phyloP scores from a whole-genome alignment of 176 grass and related monocot genomes.

The Pontederia paniculata region DNA sequence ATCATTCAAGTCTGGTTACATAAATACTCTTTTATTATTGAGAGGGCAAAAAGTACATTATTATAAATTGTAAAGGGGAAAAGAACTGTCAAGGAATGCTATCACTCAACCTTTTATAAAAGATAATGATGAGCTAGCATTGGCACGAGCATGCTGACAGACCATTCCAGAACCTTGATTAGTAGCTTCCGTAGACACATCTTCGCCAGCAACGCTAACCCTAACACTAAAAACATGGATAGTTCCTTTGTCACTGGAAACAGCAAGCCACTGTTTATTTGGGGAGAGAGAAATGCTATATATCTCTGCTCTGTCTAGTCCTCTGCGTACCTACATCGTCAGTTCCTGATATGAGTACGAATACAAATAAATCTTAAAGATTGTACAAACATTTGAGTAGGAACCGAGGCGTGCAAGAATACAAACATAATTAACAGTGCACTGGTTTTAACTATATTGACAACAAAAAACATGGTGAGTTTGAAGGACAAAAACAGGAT shows the following conservation, averaged over 20 bases:
- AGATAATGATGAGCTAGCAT: constrained; percentile 67
- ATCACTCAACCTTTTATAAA: constrained; percentile 65
- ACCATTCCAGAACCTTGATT: constrained; percentile 46
- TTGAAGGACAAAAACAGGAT: no score
- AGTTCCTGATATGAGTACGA: constrained; percentile 6
- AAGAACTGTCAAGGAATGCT: constrained; percentile 2
- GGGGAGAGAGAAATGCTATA: constrained; percentile 69
- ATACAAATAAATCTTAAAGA: no score
- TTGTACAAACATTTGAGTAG: no score
- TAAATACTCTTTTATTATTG: no score
- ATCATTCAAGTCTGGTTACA: not conserved
- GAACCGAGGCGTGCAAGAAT: no score
- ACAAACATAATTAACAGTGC: no score
- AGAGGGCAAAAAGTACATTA: no score
- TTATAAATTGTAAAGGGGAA: no score
- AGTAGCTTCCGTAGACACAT: constrained; percentile 33
- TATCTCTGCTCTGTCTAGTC: constrained; percentile 82
- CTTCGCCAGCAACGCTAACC: constrained; percentile 70
- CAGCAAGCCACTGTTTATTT: constrained; percentile 80
- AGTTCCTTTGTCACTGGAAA: constrained; percentile 88
- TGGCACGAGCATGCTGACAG: constrained; percentile 66
- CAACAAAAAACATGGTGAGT: no score
- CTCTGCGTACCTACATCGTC: constrained; percentile 61
- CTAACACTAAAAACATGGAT: constrained; percentile 79
- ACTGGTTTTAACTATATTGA: no score